A percentile compares a stretch with the other conserved stretches of the same genome.
These are phyloP conservation scores for Didymella glomerata DNA, from an alignment of 2,329 filamentous ascomycete genomes.

Conservation along the genomic window DNA sequence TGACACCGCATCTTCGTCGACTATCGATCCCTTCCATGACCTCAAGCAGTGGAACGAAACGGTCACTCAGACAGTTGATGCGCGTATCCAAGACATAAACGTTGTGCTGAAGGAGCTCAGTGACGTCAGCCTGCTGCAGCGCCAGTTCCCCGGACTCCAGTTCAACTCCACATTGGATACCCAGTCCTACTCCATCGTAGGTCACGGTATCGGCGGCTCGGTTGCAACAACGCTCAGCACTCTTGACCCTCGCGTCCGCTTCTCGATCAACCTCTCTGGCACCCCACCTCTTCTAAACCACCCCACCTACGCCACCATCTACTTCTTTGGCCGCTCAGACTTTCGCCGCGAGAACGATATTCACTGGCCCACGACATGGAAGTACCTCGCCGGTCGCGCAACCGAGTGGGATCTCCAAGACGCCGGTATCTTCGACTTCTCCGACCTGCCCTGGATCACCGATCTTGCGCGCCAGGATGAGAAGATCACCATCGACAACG, in stretches of 20 bases:
- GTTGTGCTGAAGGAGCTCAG: slow-evolving; percentile 29
- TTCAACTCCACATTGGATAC: slow-evolving; percentile 25
- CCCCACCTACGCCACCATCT: slow-evolving; percentile 21
- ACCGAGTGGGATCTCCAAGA: slow-evolving; percentile 37
- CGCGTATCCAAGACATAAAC: slow-evolving; percentile 31
- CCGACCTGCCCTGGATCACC: slow-evolving; percentile 33
- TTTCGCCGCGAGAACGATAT: slow-evolving; percentile 97
- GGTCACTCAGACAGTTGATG: slow-evolving; percentile 21
- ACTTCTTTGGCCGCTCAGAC: slow-evolving; percentile 64
- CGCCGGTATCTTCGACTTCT: slow-evolving; percentile 34
- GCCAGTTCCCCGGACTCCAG: slow-evolving; percentile 24
- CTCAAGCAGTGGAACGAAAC: slow-evolving; percentile 31
- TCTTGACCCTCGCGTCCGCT: slow-evolving; percentile 19
- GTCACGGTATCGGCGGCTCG: slow-evolving; percentile 44
- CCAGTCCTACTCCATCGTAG: slow-evolving; percentile 25
- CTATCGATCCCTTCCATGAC: slow-evolving; percentile 26
- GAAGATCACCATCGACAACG: slow-evolving; percentile 8
- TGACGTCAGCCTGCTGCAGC: slow-evolving; percentile 2
- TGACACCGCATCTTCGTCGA: slow-evolving; percentile 50
- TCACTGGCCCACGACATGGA: slow-evolving; percentile 74
- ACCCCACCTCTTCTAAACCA: slow-evolving; percentile 24
- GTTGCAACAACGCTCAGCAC: slow-evolving; percentile 31
- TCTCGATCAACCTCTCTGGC: slow-evolving; percentile 40
- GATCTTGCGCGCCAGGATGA: slow-evolving; percentile 25
- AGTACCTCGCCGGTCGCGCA: slow-evolving; percentile 25